Evolutionary conservation across 2,329 filamentous ascomycete species (phyloP), one percentile per base, ranked within the genome.

Genomic region (Ophiostoma piceae): DNA sequence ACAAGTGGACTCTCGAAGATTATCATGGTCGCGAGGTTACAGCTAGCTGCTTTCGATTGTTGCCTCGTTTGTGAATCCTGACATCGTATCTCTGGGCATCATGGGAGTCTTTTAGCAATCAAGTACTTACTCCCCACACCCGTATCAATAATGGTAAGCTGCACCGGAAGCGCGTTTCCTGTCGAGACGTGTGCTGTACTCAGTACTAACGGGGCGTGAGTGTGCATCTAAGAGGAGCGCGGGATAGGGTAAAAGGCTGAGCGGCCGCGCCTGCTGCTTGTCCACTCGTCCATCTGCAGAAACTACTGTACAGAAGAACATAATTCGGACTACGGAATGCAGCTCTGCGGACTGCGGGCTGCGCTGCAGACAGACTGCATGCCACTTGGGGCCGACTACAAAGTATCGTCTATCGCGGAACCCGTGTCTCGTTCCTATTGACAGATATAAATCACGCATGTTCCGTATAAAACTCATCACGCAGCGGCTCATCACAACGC

Each of bases 371-470:
- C 7, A 26, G 54, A 60, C 54, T 32, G 26, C 26, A 60, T 5
- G 26, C n/a, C 14, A 4, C 51, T 60, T 29, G 12, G 26, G 26
- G 26, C 26, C 26, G 26, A 29, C 26, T 29, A 29, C 26, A 29
- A 29, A 29, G 26, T 29, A 29, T 29, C 26, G 26, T 14, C 54
- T 16, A 14, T 35, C 57, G 26, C 57, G 57, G 57, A 32, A 35
- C 26, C 26, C 57, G 26, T 62, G 57, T 62, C 57, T 62, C 57
- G 26, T 32, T 62, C 57, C 57, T 62, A 62, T 62, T 62, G 57
- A 62, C 57, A 62, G 57, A 62, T 12, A 19, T 8, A 62, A 62
- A 62, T 62, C 51, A 62, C 57, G 57, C 57, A 62, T 32, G 32
- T 62, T 32, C 12, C n/a, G 51, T 57, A 47, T 7, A 47, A n/a